Base-by-base conservation (phyloP, 2,329 filamentous ascomycete species). In the Neofusicoccum parvum region DNA sequence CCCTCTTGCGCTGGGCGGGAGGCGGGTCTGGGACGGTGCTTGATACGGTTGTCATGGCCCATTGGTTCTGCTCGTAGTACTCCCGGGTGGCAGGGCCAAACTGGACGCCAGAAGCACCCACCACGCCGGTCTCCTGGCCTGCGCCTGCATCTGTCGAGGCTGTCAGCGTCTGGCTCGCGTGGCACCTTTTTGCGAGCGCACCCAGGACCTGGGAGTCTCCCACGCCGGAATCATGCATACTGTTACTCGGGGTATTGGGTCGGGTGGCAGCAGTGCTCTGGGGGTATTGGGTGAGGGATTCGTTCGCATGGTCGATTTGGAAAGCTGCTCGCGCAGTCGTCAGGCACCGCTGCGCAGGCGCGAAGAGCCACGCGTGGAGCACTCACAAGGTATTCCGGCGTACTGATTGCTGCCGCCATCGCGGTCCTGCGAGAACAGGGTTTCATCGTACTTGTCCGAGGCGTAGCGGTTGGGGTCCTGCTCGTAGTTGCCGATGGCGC, bases 11-110 rank as follows among this genome's bases (percentile, higher is more conserved):
- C 68, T 84, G 80, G 65, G 77, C 74, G 0, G 83, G 80, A 43
- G 84, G 78, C 0, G 83, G 82, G 70, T 87, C 86, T 39, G 85
- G 81, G 27, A 86, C 78, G 37, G 80, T 77, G 23, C 80, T 80
- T 3, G 79, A 72, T 58, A 81, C 78, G 5, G 83, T 73, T 2
- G 83, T 83, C 78, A 89, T 75, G 2, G 84, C 85, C 87, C 87
- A 89, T 17, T 80, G 74, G 7, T 72, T 75, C 56, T 80, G 76
- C 32, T 88, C 85, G 70, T 88, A 87, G 67, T 83, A 73, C 27
- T 82, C 81, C 66, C 80, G 79, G 20, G 80, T 86, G 1, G 85
- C 85, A 62, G 85, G 86, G 5, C 84, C 82, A 72, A 88, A 87
- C 11, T 80, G 64, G 41, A 65, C 63, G 9, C 63, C 63, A 10